Conservation (phyloP, 2,329 filamentous ascomycete species). For the Helotiales sp. region DNA sequence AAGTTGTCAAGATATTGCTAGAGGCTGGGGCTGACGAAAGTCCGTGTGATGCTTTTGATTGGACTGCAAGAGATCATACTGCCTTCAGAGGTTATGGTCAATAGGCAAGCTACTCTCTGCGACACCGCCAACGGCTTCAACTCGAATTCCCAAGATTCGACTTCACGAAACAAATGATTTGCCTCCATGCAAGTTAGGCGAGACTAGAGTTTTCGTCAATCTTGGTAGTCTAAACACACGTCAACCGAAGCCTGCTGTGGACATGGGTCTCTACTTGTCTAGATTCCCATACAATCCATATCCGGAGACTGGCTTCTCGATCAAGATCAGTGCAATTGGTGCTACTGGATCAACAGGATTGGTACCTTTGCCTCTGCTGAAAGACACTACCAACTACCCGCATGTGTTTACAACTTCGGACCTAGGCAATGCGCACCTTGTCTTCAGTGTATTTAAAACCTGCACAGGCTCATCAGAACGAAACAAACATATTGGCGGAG, state of each 20-base stretch:
- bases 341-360: constrained; percentile 1
- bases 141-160: constrained; percentile 1
- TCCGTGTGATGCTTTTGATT: constrained; percentile 3
- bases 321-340: neutral
- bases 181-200: neutral
- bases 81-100: constrained; percentile 1
- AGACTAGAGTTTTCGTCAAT: constrained; percentile 3
- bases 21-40: constrained; percentile 1
- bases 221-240: constrained; percentile 7
- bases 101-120: constrained; percentile 1
- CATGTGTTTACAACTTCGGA: constrained; percentile 9
- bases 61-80: constrained; percentile 10
- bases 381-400: constrained; percentile 13
- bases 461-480: neutral
- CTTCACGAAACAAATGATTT: neutral
- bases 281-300: constrained; percentile 1
- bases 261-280: neutral
- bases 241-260: constrained; percentile 2
- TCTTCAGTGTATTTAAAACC: constrained; percentile 5
- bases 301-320: constrained; percentile 4
- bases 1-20: neutral
- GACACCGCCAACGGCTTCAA: neutral
- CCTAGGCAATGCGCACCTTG: neutral
- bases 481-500: constrained; percentile 6
- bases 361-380: constrained; percentile 4